Evolutionary conservation across 495 filamentous ascomycete genomes (phyloP), one percentile per base, ranked within the genome.

Genomic region (Talaromyces nanjingensis): DNA sequence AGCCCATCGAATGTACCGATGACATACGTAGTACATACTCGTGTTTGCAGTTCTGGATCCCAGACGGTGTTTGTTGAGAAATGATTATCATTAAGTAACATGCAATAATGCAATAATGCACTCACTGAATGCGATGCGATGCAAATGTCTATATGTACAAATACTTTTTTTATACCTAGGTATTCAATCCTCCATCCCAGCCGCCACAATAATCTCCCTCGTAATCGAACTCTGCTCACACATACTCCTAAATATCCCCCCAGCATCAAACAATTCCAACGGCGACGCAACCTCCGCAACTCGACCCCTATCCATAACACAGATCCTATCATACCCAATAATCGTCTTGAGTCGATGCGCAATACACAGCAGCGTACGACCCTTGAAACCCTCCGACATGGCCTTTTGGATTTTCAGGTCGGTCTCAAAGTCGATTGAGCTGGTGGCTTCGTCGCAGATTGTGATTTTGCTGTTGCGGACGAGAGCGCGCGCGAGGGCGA

Each of bases 261-360:
- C 71, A n/a, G 60, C 29, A n/a, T 65, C 55, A 54, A 52, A 62
- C 39, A 62, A 33, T 8, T 62, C 62, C 53, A 58, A 31, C 20
- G 73, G 69, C 25, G 66, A 59, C n/a, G 62, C 72, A 33, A 70
- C 54, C 63, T 74, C 71, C 5, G 60, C 66, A 12, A 70, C 62
- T 37, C 31, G 52, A 3, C 72, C 71, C 34, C 63, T 37, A 34
- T 71, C 68, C 64, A 74, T 65, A 6, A 74, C 71, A 29, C 65
- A 60, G 11, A 74, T 66, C 8, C 66, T 47, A 62, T 74, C 72
- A 27, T 67, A 73, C 22, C 65, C 49, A 8, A 66, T 58, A 45
- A 74, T 67, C 16, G 71, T 72, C 39, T 63, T 60, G 56, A 73
- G 49, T 11, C 69, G 64, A 63, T 74, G 72, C 49, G 72, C 72